Base-by-base conservation (phyloP, 139 green algal species). In the Desmodesmus armatus region DNA sequence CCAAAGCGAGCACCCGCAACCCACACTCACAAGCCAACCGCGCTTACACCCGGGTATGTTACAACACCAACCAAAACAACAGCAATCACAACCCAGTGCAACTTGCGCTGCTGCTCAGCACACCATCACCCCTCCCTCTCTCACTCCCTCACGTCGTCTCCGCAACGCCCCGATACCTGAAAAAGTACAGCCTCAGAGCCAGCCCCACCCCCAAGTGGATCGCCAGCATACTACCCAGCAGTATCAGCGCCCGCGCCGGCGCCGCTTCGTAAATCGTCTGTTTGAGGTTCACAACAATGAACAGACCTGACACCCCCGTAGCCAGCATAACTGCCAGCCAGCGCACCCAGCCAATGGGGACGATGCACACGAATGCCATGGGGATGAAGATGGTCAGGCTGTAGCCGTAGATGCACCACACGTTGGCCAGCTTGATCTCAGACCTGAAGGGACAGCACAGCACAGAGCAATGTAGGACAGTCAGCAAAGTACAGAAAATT, bases 361-460 rank as follows among this genome's bases (percentile, higher is more conserved):
- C 40, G 29, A 96, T 85, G 88, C 93, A 97, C 15, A 96, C 47
- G 41, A 94, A 87, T 44, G 93, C 91, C 63, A 96, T 88, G 65
- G 95, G 95, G 41, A 98, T 92, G 90, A 93, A 98, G 63, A 94
- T 91, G 40, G 91, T 93, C 41, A 98, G 71, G 37, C 89, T 83
- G 86, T 98, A 98, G 66, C 95, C 95, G 83, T 97, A 98, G 58
- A 92, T 91, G 84, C 95, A 98, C 87, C 93, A 96, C 27, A 97
- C 90, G 62, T 93, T 89, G 49, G 89, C 88, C 25, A 98, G 91
- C 35, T 77, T 80, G 17, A 97, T 84, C 41, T 90, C 87, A 37
- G 88, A 85, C 80, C 91, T 92, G 55, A 53, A n/a, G n/a, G n/a
- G n/a, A n/a, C 58, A 67, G 58, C 58, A 23, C 58, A 67, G 58